Conservation (phyloP, 1,284 basidiomycete species). For the Irpex rosettiformis region DNA sequence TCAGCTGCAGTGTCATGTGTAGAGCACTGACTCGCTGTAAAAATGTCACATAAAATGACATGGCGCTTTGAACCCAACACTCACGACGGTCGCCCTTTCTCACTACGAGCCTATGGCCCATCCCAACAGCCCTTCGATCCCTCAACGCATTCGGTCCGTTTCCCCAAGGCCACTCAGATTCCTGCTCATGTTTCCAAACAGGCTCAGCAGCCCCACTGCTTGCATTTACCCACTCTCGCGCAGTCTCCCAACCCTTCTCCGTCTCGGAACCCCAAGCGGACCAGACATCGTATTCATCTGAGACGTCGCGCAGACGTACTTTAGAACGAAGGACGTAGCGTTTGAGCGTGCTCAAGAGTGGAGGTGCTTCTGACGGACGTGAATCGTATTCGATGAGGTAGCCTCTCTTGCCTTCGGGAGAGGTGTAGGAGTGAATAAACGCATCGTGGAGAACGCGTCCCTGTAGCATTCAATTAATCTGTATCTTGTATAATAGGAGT, state of each 20-base stretch:
- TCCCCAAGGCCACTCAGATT: constrained; percentile 59
- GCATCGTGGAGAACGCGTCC: constrained; percentile 89
- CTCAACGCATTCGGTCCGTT: constrained; percentile 42
- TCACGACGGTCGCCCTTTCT: constrained; percentile 70
- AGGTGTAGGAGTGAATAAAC: constrained; percentile 73
- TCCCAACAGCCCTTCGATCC: constrained; percentile 73
- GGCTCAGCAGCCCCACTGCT: constrained; percentile 69
- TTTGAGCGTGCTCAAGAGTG: constrained; percentile 68
- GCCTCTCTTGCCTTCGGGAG: constrained; percentile 42
- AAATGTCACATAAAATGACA: constrained; percentile 8
- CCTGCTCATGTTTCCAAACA: constrained; percentile 43
- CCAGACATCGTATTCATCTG: constrained; percentile 76
- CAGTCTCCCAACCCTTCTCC: constrained; percentile 35
- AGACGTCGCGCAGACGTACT: constrained; percentile 78
- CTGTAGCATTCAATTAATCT: constrained; percentile 41
- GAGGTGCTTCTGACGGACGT: constrained; percentile 49
- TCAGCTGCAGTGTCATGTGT: constrained; percentile 49
- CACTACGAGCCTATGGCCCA: constrained; percentile 74
- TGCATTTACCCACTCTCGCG: constrained; percentile 51
- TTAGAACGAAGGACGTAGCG: constrained; percentile 89
- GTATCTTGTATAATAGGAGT: too few species aligned
- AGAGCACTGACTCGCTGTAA: constrained; percentile 50
- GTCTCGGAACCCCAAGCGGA: constrained; percentile 67
- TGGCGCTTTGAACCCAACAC: constrained; percentile 28
- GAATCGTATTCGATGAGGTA: constrained; percentile 79